phyloP scores from a whole-genome alignment of 352 stramenopile genomes.

The Pythium dissimile region DNA sequence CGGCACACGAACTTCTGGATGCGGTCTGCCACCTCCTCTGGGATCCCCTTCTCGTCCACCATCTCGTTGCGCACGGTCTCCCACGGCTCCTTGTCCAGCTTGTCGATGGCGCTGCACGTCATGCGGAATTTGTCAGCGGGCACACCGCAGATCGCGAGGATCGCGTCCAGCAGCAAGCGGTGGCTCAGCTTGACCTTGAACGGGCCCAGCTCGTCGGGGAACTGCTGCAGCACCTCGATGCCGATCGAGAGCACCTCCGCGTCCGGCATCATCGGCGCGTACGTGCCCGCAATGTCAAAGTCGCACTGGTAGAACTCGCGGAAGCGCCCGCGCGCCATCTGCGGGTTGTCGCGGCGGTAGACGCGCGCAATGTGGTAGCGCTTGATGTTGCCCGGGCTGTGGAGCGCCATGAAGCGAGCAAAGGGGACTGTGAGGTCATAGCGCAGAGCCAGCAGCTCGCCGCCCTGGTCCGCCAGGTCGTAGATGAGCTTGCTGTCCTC shows the following conservation, averaged over 20 bases:
- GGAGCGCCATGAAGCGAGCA: conserved; percentile 96
- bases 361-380: conserved; percentile 97
- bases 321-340: conserved; percentile 94
- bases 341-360: conserved; percentile 95
- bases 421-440: conserved; percentile 99
- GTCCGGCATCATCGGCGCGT: conserved; percentile 95
- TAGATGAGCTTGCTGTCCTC: conserved; percentile 99
- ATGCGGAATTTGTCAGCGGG: conserved; percentile 96
- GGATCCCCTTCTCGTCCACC: conserved; percentile 96
- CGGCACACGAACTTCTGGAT: conserved; percentile 95
- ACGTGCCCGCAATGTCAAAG: conserved; percentile 97
- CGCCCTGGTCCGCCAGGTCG: conserved; percentile 97
- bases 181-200: conserved; percentile 99
- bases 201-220: conserved; percentile 74
- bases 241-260: conserved; percentile 96
- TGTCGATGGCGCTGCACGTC: conserved; percentile 98
- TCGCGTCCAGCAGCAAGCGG: conserved; percentile 94
- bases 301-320: conserved; percentile 99
- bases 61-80: conserved; percentile 88
- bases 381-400: conserved; percentile 98
- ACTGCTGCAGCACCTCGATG: conserved; percentile 89
- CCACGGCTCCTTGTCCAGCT: conserved; percentile 99
- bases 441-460: conserved; percentile 91
- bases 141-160: conserved; percentile 97
- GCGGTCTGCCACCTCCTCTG: conserved; percentile 86